Conservation (phyloP, 225 moss, liverwort and hornwort species). For the Bryum argenteum region DNA sequence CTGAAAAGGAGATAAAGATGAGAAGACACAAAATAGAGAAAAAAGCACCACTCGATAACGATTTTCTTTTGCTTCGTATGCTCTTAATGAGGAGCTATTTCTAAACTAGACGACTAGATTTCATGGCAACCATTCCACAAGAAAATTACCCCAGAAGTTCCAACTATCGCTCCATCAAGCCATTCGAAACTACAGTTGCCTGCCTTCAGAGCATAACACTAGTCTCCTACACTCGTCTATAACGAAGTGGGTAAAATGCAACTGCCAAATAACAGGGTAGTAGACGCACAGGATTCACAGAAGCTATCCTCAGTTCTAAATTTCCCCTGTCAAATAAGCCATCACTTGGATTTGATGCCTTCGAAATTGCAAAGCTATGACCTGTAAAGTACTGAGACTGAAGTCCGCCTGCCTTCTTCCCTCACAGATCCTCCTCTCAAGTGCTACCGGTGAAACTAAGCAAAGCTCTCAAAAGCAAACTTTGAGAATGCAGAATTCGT, state of each 20-base stretch:
- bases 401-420: not conserved
- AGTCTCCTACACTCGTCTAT: not conserved
- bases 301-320: constrained; percentile 1
- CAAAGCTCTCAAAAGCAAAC: constrained; percentile 15
- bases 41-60: constrained; percentile 16
- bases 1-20: constrained; percentile 43
- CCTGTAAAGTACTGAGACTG: not conserved
- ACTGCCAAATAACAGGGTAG: not conserved
- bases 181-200: constrained; percentile 3
- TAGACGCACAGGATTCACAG: not conserved
- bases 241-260: not conserved
- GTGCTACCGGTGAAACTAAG: not conserved
- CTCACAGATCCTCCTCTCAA: constrained; percentile 11
- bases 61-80: not conserved
- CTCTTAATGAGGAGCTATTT: not conserved
- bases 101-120: not conserved
- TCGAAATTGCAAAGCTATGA: constrained; percentile 15
- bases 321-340: constrained; percentile 9
- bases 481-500: not conserved
- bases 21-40: constrained; percentile 11
- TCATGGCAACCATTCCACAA: not conserved
- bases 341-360: constrained; percentile 1
- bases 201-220: constrained; percentile 3
- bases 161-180: not conserved
- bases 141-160: not conserved